A percentile compares a stretch with the other conserved stretches of the same genome.
phyloP scores from a whole-genome alignment of 202 grass and related monocot genomes.

The Schoenoplectus triqueter region DNA sequence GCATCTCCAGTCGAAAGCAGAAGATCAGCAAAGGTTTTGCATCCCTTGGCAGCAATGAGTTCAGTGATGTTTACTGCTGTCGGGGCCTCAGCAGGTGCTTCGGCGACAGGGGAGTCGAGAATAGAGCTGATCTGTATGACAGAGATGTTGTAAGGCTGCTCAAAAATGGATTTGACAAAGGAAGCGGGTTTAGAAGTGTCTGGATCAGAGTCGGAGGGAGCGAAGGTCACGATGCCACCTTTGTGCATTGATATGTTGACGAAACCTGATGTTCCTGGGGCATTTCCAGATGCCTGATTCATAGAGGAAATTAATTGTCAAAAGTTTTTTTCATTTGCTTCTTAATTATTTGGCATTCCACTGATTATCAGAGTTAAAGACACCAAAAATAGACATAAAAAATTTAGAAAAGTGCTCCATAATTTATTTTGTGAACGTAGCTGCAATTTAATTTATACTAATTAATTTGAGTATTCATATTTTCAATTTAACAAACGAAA shows the following conservation, averaged over 20 bases:
- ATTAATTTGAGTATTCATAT: not conserved
- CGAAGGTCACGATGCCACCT: constrained; percentile 44
- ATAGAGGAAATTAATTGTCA: not conserved
- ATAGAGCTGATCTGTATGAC: constrained; percentile 61
- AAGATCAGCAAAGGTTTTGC: constrained; percentile 53
- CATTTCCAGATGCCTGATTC: constrained; percentile 48
- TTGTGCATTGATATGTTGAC: constrained; percentile 40
- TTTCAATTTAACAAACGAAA: not conserved
- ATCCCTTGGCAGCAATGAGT: constrained; percentile 60
- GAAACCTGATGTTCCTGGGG: constrained; percentile 41
- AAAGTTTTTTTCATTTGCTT: not conserved
- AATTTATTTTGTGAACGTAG: not conserved
- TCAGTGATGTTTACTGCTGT: constrained; percentile 49
- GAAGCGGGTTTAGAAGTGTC: constrained; percentile 1
- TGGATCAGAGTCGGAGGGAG: constrained; percentile 21
- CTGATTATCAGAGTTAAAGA: no score
- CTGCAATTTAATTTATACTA: not conserved
- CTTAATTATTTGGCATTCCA: no score
- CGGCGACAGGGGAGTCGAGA: constrained; percentile 45
- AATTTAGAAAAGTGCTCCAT: no score
- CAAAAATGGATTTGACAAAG: constrained; percentile 53
- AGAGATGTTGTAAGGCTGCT: constrained; percentile 53
- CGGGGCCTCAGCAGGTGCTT: constrained; percentile 41
- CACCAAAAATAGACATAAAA: no score
- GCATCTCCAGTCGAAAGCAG: constrained; percentile 43